phyloP scores from a whole-genome alignment of 257 asterid genomes.

The Solanum appendiculatum region DNA sequence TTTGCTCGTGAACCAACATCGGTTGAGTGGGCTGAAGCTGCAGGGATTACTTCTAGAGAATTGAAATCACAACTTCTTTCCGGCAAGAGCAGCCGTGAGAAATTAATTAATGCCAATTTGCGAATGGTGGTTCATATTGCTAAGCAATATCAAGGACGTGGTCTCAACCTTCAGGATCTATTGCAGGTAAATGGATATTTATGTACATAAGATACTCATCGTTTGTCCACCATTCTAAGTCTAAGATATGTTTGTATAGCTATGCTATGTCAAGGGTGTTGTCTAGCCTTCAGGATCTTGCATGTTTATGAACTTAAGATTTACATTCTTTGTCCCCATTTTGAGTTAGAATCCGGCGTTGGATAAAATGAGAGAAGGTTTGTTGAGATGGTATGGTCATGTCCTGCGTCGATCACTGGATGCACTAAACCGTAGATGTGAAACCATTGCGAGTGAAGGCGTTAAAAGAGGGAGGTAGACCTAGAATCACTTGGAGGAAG shows the following conservation, averaged over 20 bases:
- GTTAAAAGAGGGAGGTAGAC: background rate
- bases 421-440: background rate
- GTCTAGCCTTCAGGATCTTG: background rate
- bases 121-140: constrained; percentile 93
- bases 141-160: constrained; percentile 83
- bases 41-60: constrained; percentile 44
- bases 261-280: background rate
- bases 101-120: constrained; percentile 73
- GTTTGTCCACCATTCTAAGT: background rate
- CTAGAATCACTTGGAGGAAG: background rate
- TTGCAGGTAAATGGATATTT: constrained; percentile 53
- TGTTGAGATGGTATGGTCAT: background rate
- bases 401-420: background rate
- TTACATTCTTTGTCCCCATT: background rate
- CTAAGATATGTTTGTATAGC: background rate
- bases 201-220: constrained; percentile 1
- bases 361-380: background rate
- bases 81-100: constrained; percentile 66
- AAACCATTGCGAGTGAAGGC: background rate
- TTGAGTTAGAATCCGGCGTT: background rate
- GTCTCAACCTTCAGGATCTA: constrained; percentile 75
- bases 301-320: background rate
- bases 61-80: constrained; percentile 46
- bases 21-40: constrained; percentile 78
- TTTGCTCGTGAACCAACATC: constrained; percentile 70